phyloP scores from a whole-genome alignment of 2,329 filamentous ascomycete species.

The Balansia obtecta region DNA sequence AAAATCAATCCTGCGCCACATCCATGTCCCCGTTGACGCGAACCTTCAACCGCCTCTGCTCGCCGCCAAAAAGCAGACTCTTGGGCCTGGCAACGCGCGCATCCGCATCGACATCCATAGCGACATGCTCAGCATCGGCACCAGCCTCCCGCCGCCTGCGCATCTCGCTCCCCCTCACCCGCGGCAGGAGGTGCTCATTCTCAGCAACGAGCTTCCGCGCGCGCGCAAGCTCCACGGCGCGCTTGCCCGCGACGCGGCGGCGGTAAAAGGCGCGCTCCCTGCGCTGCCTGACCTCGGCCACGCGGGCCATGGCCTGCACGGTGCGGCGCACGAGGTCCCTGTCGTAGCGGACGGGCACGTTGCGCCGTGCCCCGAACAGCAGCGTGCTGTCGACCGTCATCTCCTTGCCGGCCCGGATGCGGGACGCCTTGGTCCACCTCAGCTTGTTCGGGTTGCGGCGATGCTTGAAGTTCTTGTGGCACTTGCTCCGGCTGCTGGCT shows the following conservation, averaged over 20 bases:
- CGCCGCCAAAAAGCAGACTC: constrained; percentile 29
- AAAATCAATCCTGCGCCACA: constrained; percentile 11
- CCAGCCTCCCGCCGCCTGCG: constrained; percentile 42
- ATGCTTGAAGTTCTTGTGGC: constrained; percentile 76
- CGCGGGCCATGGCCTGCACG: constrained; percentile 81
- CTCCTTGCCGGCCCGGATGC: constrained; percentile 65
- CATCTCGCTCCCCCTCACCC: constrained; percentile 52
- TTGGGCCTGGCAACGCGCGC: constrained; percentile 14
- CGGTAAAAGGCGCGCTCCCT: constrained; percentile 91
- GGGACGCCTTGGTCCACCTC: constrained; percentile 93
- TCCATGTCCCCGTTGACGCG: constrained; percentile 24
- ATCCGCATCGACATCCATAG: constrained; percentile 28
- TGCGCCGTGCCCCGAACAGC: constrained; percentile 82
- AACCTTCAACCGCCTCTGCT: constrained; percentile 27
- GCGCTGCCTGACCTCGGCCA: constrained; percentile 70
- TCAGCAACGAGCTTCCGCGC: constrained; percentile 82
- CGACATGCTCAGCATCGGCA: constrained; percentile 32
- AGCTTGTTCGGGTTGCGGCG: constrained; percentile 96
- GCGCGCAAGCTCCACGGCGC: constrained; percentile 63
- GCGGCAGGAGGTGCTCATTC: constrained; percentile 84
- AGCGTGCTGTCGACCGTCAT: constrained; percentile 92
- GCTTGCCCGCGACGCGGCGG: constrained; percentile 84
- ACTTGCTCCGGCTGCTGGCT: constrained; percentile 25
- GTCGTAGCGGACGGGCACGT: constrained; percentile 92
- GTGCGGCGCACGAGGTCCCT: constrained; percentile 80